Base-by-base conservation (phyloP, 2,329 filamentous ascomycete genomes). In the Thielaviopsis cerberus region DNA sequence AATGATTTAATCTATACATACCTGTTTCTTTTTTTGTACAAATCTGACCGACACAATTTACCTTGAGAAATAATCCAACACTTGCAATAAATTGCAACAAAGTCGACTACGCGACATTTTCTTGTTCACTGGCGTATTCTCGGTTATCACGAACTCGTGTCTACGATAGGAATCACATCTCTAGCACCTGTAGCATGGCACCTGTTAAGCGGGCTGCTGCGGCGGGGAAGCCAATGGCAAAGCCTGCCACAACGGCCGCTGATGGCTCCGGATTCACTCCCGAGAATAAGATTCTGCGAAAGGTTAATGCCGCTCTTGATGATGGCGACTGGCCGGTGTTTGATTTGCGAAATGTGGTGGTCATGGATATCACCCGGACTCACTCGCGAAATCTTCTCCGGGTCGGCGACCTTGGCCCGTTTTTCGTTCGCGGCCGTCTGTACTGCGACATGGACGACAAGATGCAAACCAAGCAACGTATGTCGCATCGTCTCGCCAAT, bases 311-410 rank as follows among this genome's bases (percentile, higher is more conserved):
- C 51, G 64, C 64, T 3, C 61, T 65, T 7, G 55, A 63, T 13
- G 66, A 63, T 41, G 61, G 79, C 63, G 69, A 79, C 17, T 85
- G 80, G 74, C 79, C 81, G 3, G 75, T 75, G 54, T 86, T 85
- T 65, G 71, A 79, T 5, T 72, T 88, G 50, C 72, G 66, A 54
- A 75, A 86, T 65, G 82, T 77, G 41, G 73, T 77, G 20, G 74
- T 87, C n/a, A 75, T 78, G 62, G 69, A 71, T 54, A 73, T 70
- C 53, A 73, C 81, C 63, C 76, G 78, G 27, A 68, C 69, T 26
- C 74, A 74, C n/a, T 66, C 79, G 3, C 78, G 76, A 26, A 85
- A 79, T 64, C 74, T 85, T 4, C 73, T 88, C 3, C 68, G 79
- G 53, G 79, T 83, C 2, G 76, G 78, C 63, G 67, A 76, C 0